Base-by-base conservation (phyloP, 495 filamentous ascomycete genomes). In the Tuber borchii region DNA sequence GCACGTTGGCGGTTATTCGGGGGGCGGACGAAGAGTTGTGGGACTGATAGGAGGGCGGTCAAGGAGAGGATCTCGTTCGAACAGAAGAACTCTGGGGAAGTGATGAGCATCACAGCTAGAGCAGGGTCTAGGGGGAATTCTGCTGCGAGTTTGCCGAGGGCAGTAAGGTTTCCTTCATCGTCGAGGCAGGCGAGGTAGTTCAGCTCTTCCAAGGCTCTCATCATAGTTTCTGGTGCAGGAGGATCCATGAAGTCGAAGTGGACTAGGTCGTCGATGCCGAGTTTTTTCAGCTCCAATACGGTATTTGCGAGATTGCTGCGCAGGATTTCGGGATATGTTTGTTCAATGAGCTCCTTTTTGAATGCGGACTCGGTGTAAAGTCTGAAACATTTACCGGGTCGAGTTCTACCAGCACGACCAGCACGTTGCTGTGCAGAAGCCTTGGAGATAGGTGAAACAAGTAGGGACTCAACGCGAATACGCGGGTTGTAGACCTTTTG, bases 161-260 rank as follows among this genome's bases (percentile, higher is more conserved):
- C 84, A 1, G 96, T 99, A 26, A 99, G 87, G 76, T 96, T 90
- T 71, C 81, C 96, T 65, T 98, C 95, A 82, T 98, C 96, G 80
- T 99, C 94, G 4, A 99, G 88, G 85, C 96, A 99, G 31, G 94
- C 93, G 0, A 99, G 87, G 83, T 97, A 99, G 84, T 99, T 98
- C 26, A 99, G 90, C 85, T 99, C 96, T 84, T 99, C 96, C 20
- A 99, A 86, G 26, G 96, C 96, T 80, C 96, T 91, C 95, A 99
- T 99, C 83, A 99, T 89, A 39, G 96, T 99, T 86, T 99, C 96
- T 0, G 96, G 96, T 2, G 96, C 95, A 7, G 96, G 96, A 5
- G 96, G 96, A 78, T 99, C 96, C 95, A 99, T 99, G 72, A 97
- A 86, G 83, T 98, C 96, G 83, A 99, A 99, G 83, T 99, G 96